phyloP scores from a whole-genome alignment of 441 rosid species.

The Gossypium lobatum region DNA sequence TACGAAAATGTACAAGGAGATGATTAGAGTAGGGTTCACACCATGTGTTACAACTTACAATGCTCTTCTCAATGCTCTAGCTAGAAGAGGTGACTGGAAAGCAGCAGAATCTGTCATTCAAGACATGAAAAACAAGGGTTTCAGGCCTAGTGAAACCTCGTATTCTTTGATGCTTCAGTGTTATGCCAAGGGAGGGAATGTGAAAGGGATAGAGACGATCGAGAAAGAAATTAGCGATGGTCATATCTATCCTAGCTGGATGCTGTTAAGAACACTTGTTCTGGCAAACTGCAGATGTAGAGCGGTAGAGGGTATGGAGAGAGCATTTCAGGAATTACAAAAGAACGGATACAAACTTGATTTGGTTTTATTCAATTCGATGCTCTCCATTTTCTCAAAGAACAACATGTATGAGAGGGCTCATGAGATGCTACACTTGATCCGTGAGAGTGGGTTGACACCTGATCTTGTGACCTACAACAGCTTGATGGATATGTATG shows the following conservation, averaged over 20 bases:
- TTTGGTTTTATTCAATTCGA: constrained; percentile 65
- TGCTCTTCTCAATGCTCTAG: constrained; percentile 79
- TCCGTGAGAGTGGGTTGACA: constrained; percentile 49
- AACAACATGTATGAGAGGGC: constrained; percentile 60
- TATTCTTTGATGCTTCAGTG: constrained; percentile 64
- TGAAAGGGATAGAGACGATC: constrained; percentile 57
- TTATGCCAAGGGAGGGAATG: constrained; percentile 69
- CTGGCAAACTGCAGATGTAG: constrained; percentile 69
- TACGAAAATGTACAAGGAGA: constrained; percentile 58
- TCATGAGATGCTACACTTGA: constrained; percentile 44
- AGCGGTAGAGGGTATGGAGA: constrained; percentile 53
- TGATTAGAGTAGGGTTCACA: constrained; percentile 68
- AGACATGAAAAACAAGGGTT: constrained; percentile 74
- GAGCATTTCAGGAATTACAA: constrained; percentile 52
- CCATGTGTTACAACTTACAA: constrained; percentile 77
- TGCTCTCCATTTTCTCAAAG: constrained; percentile 71
- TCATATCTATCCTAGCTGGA: constrained; percentile 79
- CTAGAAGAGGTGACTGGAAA: constrained; percentile 74
- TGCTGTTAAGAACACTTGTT: constrained; percentile 75
- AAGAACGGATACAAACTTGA: constrained; percentile 71
- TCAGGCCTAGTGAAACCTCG: constrained; percentile 72
- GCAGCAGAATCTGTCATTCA: constrained; percentile 60
- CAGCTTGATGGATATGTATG: constrained; percentile 90
- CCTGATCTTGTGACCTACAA: constrained; percentile 83
- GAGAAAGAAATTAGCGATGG: constrained; percentile 63